Base-by-base conservation (phyloP, 2,329 filamentous ascomycete genomes). In the Grosmannia penicillata region DNA sequence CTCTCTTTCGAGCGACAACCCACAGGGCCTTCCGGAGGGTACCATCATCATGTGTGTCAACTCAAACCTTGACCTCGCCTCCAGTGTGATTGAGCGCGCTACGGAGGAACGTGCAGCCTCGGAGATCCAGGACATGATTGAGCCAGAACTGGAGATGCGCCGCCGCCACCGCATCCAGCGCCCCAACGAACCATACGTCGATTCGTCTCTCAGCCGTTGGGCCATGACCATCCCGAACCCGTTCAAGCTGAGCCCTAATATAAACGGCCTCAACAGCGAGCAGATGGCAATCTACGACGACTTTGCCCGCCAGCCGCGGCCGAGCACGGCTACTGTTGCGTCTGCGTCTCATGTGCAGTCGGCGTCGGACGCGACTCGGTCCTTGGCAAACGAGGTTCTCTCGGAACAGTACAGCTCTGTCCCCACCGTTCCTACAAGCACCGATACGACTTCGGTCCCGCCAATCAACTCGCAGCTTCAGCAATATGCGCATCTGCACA, bases 21-120 rank as follows among this genome's bases (percentile, higher is more conserved):
- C 84, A 38, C 81, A 84, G 38, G 82, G 83, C 14, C 70, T 98
- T 44, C 85, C 91, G 0, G 91, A 98, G 60, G 91, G 91, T 7
- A 83, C 91, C 24, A 91, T 98, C 44, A 74, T 96, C 40, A 95
- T 98, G 84, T 96, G 93, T 58, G 89, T 98, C 44, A 98, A 96
- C 56, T 89, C 93, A 47, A 98, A 98, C 55, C 70, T 98, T 23
- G 91, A 98, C 49, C 71, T 86, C 29, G 89, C 93, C 33, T 96
- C 91, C 53, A 81, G 75, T 49, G 83, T 95, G 45, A 93, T 98
- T 33, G 91, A 98, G 58, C 86, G 91, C 57, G 87, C 91, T 37
- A 93, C 91, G 4, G 89, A 96, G 56, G 83, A 93, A 51, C 82
- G 89, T 44, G 91, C 91, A 9, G 67, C 95, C 28, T 82, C 84